Conservation (phyloP, 306 rosid genomes). For the Castanospermum australe region DNA sequence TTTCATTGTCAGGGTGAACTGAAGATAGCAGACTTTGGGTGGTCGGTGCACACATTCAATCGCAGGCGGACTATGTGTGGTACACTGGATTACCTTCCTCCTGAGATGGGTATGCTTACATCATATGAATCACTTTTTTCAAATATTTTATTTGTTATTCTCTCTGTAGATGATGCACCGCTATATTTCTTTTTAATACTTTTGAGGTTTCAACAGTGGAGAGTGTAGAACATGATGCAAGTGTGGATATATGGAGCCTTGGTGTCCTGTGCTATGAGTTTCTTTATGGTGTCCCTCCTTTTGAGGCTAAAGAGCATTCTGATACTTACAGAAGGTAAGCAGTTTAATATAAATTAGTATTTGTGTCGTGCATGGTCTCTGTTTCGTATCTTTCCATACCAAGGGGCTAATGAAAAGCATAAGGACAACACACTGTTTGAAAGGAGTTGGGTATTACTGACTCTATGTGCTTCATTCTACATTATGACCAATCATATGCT, state of each 20-base stretch:
- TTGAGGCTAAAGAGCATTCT: constrained; percentile 97
- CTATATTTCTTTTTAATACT: constrained; percentile 12
- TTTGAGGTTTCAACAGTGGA: constrained; percentile 67
- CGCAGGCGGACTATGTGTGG: constrained; percentile 99
- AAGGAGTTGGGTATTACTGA: background rate
- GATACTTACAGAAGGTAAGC: constrained; percentile 93
- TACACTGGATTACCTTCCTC: constrained; percentile 96
- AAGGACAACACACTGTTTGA: background rate
- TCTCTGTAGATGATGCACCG: background rate
- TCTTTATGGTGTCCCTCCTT: constrained; percentile 95
- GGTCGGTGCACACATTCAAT: constrained; percentile 99
- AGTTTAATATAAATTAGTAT: constrained; percentile 4
- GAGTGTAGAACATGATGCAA: constrained; percentile 97
- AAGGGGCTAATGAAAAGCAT: background rate
- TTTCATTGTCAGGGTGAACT: constrained; percentile 75
- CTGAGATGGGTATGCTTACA: constrained; percentile 87
- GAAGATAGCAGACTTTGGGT: constrained; percentile 98
- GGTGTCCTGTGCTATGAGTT: constrained; percentile 97
- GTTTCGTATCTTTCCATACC: background rate
- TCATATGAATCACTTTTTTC: background rate
- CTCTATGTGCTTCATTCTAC: background rate
- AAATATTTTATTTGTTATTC: background rate
- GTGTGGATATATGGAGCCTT: constrained; percentile 98
- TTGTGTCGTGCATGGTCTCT: background rate
- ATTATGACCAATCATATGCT: background rate